Evolutionary conservation across 768 basidiomycete species (phyloP), one percentile per base, ranked within the genome.

Genomic region (Suillus bovinus): DNA sequence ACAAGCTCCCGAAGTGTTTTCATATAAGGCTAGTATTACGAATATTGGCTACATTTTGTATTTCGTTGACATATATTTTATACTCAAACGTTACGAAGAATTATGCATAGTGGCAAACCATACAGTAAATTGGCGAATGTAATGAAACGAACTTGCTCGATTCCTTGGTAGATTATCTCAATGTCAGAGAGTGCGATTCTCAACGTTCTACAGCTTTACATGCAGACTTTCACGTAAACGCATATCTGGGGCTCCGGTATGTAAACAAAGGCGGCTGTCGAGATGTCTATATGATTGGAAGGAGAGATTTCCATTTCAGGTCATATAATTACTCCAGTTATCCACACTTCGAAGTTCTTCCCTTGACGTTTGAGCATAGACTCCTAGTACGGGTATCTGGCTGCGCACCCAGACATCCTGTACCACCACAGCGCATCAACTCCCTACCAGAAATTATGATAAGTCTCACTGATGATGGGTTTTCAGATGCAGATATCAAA

Each of bases 1-100:
- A 83, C 63, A 77, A 78, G 39, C 76, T 93, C 8, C 76, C 92
- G 27, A 80, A 82, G 14, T 85, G 86, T 22, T 77, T 93, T n/a
- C n/a, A n/a, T n/a, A n/a, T n/a, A n/a, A n/a, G n/a, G n/a, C n/a
- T n/a, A n/a, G n/a, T n/a, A n/a, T n/a, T n/a, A n/a, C n/a, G n/a
- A n/a, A n/a, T n/a, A n/a, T n/a, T n/a, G n/a, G n/a, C n/a, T n/a
- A n/a, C n/a, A n/a, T n/a, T n/a, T n/a, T n/a, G n/a, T n/a, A n/a
- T n/a, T n/a, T n/a, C n/a, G n/a, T n/a, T n/a, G n/a, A n/a, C n/a
- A n/a, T n/a, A n/a, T n/a, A n/a, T n/a, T n/a, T n/a, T n/a, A n/a
- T n/a, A n/a, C n/a, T n/a, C n/a, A n/a, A n/a, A n/a, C n/a, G n/a
- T n/a, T n/a, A n/a, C n/a, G n/a, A n/a, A n/a, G n/a, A n/a, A n/a